Percentiles rank a stretch among this genome's conserved stretches.
Evolutionary conservation across 2,329 filamentous ascomycete species (phyloP).

Genomic region (Paracamarosporium sp.): DNA sequence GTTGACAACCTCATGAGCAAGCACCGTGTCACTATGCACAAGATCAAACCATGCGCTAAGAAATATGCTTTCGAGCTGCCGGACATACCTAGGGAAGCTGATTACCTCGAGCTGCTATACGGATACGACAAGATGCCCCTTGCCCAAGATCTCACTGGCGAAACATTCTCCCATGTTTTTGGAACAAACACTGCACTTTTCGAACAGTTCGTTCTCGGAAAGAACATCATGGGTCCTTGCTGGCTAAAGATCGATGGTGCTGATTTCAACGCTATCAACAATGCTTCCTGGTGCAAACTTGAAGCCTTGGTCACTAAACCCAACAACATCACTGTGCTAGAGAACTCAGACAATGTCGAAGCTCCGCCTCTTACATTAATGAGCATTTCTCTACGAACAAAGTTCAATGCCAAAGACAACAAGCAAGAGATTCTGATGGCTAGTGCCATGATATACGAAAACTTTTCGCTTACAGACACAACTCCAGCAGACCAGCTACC

Average conservation of each 20-base stretch:
- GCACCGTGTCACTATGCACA: slow-evolving; percentile 85
- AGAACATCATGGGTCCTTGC: slow-evolving; percentile 98
- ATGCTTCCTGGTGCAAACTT: slow-evolving; percentile 96
- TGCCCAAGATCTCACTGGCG: slow-evolving; percentile 73
- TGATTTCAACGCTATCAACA: slow-evolving; percentile 83
- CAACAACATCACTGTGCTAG: slow-evolving; percentile 73
- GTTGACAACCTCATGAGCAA: slow-evolving; percentile 88
- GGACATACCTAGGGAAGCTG: slow-evolving; percentile 82
- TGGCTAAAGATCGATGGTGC: slow-evolving; percentile 92
- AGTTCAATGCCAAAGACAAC: slow-evolving; percentile 89
- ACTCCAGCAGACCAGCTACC: slow-evolving; percentile 87
- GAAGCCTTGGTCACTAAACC: slow-evolving; percentile 85
- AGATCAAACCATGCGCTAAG: slow-evolving; percentile 86
- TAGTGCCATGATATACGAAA: slow-evolving; percentile 91
- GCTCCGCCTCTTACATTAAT: slow-evolving; percentile 91
- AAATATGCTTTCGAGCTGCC: slow-evolving; percentile 96
- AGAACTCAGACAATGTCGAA: slow-evolving; percentile 81
- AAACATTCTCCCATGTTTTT: slow-evolving; percentile 94
- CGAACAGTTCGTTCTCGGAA: slow-evolving; percentile 98
- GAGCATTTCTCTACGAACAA: slow-evolving; percentile 88
- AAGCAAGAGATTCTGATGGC: slow-evolving; percentile 95
- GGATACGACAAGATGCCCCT: slow-evolving; percentile 84
- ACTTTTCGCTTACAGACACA: slow-evolving; percentile 84
- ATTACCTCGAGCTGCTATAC: slow-evolving; percentile 96
- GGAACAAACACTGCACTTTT: slow-evolving; percentile 93